Evolutionary conservation across 371 early-diverging fungal species (phyloP).

Genomic region (Actinomortierella wolfii): DNA sequence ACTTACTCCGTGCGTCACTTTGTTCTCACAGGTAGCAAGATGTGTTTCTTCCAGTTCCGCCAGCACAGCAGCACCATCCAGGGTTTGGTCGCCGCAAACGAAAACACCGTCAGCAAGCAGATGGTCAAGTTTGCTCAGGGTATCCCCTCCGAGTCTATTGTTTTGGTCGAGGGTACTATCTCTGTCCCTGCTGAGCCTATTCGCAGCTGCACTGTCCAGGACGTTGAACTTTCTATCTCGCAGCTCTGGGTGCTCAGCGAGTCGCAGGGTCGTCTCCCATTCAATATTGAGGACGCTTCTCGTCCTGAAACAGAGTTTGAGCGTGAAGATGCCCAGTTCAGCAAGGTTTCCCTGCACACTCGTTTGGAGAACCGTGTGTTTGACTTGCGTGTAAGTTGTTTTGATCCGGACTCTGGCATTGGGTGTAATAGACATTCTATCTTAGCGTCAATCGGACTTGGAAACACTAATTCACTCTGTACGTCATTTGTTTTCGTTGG

Average conservation of each 20-base stretch:
- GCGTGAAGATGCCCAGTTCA: constrained; percentile 66
- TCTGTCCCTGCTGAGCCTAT: constrained; percentile 83
- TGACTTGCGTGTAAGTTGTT: constrained; percentile 82
- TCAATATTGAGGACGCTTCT: constrained; percentile 95
- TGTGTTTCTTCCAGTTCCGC: constrained; percentile 92
- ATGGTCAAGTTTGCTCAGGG: constrained; percentile 92
- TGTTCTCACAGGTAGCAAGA: constrained; percentile 69
- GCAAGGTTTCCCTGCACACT: constrained; percentile 90
- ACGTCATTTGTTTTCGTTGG: background rate
- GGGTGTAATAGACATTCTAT: too few relatives aligned
- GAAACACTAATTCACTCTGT: too few relatives aligned
- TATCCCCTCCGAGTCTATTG: constrained; percentile 89
- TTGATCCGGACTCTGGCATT: too few relatives aligned
- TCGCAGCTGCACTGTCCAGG: constrained; percentile 90
- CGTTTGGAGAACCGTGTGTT: constrained; percentile 97
- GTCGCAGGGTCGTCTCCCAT: constrained; percentile 87
- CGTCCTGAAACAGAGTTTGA: constrained; percentile 86
- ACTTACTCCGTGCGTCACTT: background rate
- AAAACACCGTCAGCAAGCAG: constrained; percentile 82
- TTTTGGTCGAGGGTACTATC: constrained; percentile 83
- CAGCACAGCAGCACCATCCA: constrained; percentile 90
- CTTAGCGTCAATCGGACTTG: too few relatives aligned
- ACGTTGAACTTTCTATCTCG: constrained; percentile 84
- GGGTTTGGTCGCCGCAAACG: constrained; percentile 78
- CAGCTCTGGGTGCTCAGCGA: constrained; percentile 78